Base-by-base conservation (phyloP, 805 yeast genomes). In the Saccharomycodes ludwigii region DNA sequence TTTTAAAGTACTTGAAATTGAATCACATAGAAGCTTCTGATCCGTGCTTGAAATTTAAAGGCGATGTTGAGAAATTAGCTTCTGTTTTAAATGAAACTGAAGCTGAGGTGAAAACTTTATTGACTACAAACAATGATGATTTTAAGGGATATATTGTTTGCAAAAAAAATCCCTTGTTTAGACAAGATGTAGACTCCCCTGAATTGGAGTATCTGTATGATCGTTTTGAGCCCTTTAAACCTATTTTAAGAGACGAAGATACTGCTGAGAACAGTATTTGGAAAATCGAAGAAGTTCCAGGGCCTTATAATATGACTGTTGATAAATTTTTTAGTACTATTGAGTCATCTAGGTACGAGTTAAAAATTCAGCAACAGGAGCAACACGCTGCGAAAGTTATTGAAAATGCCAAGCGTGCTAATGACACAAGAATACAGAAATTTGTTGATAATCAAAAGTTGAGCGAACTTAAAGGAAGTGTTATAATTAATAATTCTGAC, bases 261-360 rank as follows among this genome's bases (percentile, higher is more conserved):
- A 40, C 42, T 1, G 38, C 44, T 6, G 44, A 37, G 1, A 52
- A 46, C 30, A n/a, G n/a, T n/a, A n/a, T n/a, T n/a, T n/a, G n/a
- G n/a, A 56, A 59, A 15, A 46, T 74, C 14, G 60, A 67, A 3
- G 60, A 58, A 13, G 55, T 73, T 10, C 54, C 59, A 6, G 85
- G 91, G 0, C 37, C 37, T 2, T 88, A 84, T 52, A 86, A 84
- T 48, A 68, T 70, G 36, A 77, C 96, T 0, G 65, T 88, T 14
- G 98, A 88, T 53, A 63, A 60, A 24, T 88, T 81, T 48, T 88
- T 81, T 50, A 83, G 95, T 0, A 75, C 88, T 0, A 61, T 86
- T 11, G 94, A 88, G 47, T 74, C 93, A 4, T 73, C 84, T 4
- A 83, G 82, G 46, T 71, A 75, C 44, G 76, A 85, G 0, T 55